A percentile compares a stretch with the other conserved stretches of the same genome.
Conservation (phyloP, 257 asterid genomes). For the Haberlea rhodopensis region DNA sequence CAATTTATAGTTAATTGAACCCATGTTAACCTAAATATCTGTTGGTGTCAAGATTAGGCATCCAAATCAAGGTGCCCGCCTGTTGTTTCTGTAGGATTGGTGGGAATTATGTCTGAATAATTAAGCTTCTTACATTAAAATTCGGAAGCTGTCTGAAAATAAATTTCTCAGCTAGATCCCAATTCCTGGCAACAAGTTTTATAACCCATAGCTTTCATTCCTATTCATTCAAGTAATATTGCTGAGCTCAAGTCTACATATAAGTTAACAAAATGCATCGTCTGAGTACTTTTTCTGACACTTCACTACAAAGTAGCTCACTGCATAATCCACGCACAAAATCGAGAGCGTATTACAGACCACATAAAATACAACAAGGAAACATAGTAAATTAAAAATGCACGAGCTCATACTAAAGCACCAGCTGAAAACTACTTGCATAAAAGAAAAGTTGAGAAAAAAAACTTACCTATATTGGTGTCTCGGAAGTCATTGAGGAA, state of each 20-base stretch:
- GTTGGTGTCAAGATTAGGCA: background rate
- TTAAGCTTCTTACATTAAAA: too few relatives aligned
- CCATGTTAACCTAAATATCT: background rate
- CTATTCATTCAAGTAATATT: background rate
- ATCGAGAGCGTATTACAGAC: background rate
- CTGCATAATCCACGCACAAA: background rate
- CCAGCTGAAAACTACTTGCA: background rate
- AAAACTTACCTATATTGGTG: constrained; percentile 65
- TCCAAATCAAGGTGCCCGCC: background rate
- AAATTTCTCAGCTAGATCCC: background rate
- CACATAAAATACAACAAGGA: too few relatives aligned
- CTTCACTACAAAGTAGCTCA: background rate
- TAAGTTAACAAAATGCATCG: background rate
- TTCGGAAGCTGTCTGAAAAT: background rate
- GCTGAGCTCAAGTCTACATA: background rate
- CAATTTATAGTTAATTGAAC: background rate
- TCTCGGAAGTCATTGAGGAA: constrained; percentile 65
- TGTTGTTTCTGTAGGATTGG: background rate
- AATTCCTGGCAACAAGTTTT: background rate
- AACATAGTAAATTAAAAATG: background rate
- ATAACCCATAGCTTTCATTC: background rate
- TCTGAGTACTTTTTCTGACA: background rate
- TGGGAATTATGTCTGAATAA: background rate
- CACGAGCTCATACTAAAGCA: background rate
- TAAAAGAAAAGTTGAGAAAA: background rate